These are phyloP conservation scores for Waltiozyma sp. DNA, from an alignment of 1,139 yeast species.

Conservation along the genomic window DNA sequence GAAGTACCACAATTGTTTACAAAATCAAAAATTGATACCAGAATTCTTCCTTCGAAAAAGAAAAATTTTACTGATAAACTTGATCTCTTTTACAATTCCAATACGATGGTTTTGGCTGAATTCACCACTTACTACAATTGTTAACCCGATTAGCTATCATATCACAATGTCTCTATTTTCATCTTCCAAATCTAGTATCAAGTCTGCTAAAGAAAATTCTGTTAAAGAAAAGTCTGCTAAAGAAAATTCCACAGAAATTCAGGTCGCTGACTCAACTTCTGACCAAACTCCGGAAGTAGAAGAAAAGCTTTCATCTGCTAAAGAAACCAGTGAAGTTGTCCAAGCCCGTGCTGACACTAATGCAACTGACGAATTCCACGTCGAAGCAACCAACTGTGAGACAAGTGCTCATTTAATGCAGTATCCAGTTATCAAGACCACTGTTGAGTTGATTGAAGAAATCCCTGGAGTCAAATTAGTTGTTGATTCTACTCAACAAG, in stretches of 20 bases:
- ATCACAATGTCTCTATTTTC: neutral
- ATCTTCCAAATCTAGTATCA: neutral
- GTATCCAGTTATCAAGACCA: conserved; percentile 33
- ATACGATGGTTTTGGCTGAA: too few species aligned
- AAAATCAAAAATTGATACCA: neutral
- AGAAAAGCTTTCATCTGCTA: neutral
- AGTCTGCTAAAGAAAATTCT: neutral
- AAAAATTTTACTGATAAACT: too few species aligned
- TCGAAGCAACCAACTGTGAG: conserved; percentile 3
- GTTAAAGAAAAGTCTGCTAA: neutral
- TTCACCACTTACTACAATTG: neutral
- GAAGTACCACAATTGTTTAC: neutral
- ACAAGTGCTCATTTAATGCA: conserved; percentile 18
- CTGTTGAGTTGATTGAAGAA: conserved; percentile 24
- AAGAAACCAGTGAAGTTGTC: neutral
- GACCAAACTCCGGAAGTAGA: neutral
- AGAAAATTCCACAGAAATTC: neutral
- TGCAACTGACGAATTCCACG: neutral
- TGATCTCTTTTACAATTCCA: too few species aligned
- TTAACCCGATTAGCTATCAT: neutral
- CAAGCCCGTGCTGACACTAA: too few species aligned
- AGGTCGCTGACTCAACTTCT: neutral
- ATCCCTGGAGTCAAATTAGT: conserved; percentile 29
- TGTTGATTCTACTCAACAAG: conserved; percentile 28
- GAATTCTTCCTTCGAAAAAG: too few species aligned